Conservation (phyloP, 441 rosid genomes). For the Aleurites moluccanus region DNA sequence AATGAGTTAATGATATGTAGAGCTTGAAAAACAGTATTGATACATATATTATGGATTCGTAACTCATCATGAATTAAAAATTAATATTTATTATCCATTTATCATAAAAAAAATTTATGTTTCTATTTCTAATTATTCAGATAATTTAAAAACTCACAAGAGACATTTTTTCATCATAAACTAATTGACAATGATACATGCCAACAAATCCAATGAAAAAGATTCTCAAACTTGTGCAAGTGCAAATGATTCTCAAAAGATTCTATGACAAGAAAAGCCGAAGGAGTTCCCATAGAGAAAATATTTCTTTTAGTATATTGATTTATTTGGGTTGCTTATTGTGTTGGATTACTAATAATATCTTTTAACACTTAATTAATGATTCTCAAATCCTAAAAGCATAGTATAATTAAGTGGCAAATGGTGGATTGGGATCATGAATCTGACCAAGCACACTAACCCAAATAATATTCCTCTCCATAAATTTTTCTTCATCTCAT, state of each 20-base stretch:
- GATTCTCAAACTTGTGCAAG: no score
- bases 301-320: neutral
- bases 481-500: neutral
- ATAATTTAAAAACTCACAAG: no score
- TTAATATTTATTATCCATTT: no score
- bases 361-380: conserved; percentile 9
- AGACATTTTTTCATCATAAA: no score
- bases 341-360: conserved; percentile 28
- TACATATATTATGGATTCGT: no score
- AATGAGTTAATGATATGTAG: no score
- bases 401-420: conserved; percentile 5
- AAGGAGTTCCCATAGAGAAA: rapidly evolving
- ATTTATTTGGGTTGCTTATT: neutral
- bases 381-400: neutral
- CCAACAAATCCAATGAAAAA: no score
- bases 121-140: no score
- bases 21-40: no score
- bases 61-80: no score
- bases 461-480: neutral
- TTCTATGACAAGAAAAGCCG: neutral
- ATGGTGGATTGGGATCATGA: conserved; percentile 18
- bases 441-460: conserved; percentile 33
- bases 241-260: neutral
- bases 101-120: no score
- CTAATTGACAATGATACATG: no score